These are phyloP conservation scores for Mayamaea pseudoterrestris DNA, from an alignment of 108 stramenopile genomes.

Conservation along the genomic window DNA sequence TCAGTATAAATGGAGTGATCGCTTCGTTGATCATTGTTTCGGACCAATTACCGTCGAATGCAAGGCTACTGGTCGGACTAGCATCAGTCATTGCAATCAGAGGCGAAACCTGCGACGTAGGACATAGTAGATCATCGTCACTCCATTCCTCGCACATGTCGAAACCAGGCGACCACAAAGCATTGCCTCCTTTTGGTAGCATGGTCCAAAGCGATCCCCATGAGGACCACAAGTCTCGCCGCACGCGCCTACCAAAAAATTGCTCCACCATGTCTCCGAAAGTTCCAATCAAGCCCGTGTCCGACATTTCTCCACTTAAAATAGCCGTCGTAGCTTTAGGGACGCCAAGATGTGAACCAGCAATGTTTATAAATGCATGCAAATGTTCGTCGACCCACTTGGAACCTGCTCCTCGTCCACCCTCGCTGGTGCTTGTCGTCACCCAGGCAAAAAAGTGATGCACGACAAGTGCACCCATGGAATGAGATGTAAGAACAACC, in stretches of 20 bases:
- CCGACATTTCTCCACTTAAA: constrained; percentile 80
- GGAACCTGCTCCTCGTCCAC: constrained; percentile 67
- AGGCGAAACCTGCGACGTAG: neutral
- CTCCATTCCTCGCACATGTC: constrained; percentile 17
- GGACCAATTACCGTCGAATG: too few species aligned
- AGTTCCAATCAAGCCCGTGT: constrained; percentile 54
- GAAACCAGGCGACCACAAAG: constrained; percentile 58
- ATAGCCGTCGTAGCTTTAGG: constrained; percentile 66
- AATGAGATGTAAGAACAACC: constrained; percentile 68
- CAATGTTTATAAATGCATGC: constrained; percentile 75
- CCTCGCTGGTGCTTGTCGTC: constrained; percentile 20
- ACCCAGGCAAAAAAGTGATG: constrained; percentile 86
- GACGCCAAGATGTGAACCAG: constrained; percentile 81
- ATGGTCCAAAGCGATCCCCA: constrained; percentile 73
- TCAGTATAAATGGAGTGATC: constrained; percentile 4
- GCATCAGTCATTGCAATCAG: neutral
- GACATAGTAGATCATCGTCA: constrained; percentile 6
- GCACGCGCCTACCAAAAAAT: constrained; percentile 43
- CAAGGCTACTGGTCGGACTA: too few species aligned
- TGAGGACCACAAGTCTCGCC: constrained; percentile 53
- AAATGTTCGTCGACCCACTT: constrained; percentile 72
- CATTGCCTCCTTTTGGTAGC: constrained; percentile 80
- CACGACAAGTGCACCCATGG: constrained; percentile 55
- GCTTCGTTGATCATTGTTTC: neutral
- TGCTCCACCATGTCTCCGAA: constrained; percentile 53